Conservation (phyloP, 164 flowering plant genomes). For the Vitis cinerea region DNA sequence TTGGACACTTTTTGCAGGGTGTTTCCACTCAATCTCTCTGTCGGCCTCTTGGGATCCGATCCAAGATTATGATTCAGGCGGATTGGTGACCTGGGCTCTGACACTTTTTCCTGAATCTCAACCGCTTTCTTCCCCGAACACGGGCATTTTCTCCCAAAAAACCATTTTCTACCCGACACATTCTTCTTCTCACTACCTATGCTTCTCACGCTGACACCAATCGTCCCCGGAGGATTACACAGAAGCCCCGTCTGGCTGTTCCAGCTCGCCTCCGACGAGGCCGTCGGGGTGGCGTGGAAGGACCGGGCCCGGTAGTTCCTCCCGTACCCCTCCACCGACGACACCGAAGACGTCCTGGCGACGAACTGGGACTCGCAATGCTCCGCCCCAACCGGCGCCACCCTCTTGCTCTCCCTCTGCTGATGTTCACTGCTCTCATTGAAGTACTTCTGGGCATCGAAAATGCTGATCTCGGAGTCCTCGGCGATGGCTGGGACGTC, state of each 20-base stretch:
- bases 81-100: slow-evolving; percentile 23
- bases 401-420: slow-evolving; percentile 13
- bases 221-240: slow-evolving; percentile 58
- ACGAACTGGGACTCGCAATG: slow-evolving; percentile 5
- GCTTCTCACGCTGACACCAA: slow-evolving; percentile 33
- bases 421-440: slow-evolving; percentile 31
- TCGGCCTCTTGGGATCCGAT: slow-evolving; percentile 11
- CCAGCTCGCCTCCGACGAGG: slow-evolving; percentile 94
- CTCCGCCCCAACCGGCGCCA: slow-evolving; percentile 9
- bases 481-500: slow-evolving; percentile 9
- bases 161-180: slow-evolving; percentile 32
- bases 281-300: slow-evolving; percentile 79
- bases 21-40: not conserved
- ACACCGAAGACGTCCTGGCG: slow-evolving; percentile 51
- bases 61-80: slow-evolving; percentile 4
- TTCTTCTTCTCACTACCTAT: slow-evolving; percentile 14
- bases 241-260: slow-evolving; percentile 87
- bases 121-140: slow-evolving; percentile 71
- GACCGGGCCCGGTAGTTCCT: slow-evolving; percentile 51
- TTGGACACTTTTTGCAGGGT: not conserved
- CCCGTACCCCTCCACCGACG: slow-evolving; percentile 46
- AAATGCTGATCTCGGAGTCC: slow-evolving; percentile 64
- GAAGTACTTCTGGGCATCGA: slow-evolving; percentile 75
- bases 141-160: slow-evolving; percentile 62
- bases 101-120: slow-evolving; percentile 46